A percentile compares a stretch with the other conserved stretches of the same genome.
phyloP scores from a whole-genome alignment of 768 basidiomycete genomes.

The Coprinellus micaceus region DNA sequence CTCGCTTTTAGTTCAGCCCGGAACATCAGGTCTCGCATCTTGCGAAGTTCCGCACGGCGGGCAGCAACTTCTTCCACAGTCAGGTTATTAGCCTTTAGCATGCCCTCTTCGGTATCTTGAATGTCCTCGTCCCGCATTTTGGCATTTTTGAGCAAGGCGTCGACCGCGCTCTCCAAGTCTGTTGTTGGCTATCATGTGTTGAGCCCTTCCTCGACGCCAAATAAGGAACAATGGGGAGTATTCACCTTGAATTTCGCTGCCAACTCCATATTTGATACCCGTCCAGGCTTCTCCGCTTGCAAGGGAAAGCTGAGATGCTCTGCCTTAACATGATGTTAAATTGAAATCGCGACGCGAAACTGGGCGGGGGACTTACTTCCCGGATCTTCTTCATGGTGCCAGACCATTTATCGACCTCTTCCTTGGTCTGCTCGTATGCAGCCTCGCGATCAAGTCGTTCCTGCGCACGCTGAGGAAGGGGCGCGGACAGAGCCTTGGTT shows the following conservation, averaged over 20 bases:
- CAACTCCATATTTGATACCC: conserved; percentile 70
- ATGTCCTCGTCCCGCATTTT: conserved; percentile 81
- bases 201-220: not conserved
- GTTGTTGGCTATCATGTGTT: conserved; percentile 62
- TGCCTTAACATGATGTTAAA: conserved; percentile 42
- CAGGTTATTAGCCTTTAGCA: conserved; percentile 74
- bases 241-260: conserved; percentile 80
- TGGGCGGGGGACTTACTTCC: conserved; percentile 48
- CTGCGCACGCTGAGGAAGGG: conserved; percentile 81
- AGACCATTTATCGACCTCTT: conserved; percentile 91
- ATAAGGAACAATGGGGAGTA: not conserved
- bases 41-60: conserved; percentile 76
- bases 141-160: conserved; percentile 74
- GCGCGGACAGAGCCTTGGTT: conserved; percentile 68
- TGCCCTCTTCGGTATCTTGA: conserved; percentile 65
- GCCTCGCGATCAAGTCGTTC: conserved; percentile 90
- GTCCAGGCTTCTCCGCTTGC: conserved; percentile 54
- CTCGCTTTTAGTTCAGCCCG: conserved; percentile 89
- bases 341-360: not conserved
- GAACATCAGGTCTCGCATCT: conserved; percentile 91
- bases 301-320: conserved; percentile 86
- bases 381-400: conserved; percentile 88
- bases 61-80: conserved; percentile 82
- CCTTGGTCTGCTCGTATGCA: conserved; percentile 90
- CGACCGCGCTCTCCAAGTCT: conserved; percentile 79